Evolutionary conservation across 2,329 filamentous ascomycete species (phyloP).

Genomic region (Graphilbum ipis-grandicollis): DNA sequence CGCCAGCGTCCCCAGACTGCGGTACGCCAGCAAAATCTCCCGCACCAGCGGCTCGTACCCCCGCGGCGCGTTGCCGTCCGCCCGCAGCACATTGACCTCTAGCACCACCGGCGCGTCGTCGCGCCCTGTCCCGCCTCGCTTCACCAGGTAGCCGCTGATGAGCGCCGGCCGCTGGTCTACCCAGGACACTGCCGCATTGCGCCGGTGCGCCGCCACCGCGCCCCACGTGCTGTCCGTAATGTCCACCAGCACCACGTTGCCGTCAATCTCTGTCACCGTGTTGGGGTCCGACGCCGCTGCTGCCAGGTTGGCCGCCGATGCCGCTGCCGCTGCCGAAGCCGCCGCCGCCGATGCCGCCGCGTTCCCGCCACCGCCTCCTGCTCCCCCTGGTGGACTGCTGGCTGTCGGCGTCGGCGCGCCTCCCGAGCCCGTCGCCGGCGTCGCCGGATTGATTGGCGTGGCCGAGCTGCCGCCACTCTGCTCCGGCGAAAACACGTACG

Average conservation of each 20-base stretch:
- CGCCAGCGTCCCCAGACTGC: slow-evolving; percentile 51
- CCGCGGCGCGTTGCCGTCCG: slow-evolving; percentile 29
- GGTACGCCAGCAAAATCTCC: slow-evolving; percentile 54
- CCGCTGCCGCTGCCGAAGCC: slow-evolving; percentile 11
- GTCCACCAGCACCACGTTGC: slow-evolving; percentile 55
- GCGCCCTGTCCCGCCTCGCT: slow-evolving; percentile 35
- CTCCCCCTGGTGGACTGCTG: not conserved
- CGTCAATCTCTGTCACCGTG: slow-evolving; percentile 19
- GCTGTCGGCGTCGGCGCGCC: not conserved
- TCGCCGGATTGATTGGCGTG: slow-evolving; percentile 21
- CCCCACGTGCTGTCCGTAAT: slow-evolving; percentile 62
- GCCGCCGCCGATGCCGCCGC: not conserved
- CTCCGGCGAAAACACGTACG: slow-evolving; percentile 42
- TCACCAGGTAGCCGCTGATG: slow-evolving; percentile 48
- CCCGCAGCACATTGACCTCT: slow-evolving; percentile 47
- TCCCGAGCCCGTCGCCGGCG: not conserved
- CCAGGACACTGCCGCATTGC: slow-evolving; percentile 40
- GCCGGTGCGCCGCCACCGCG: slow-evolving; percentile 48
- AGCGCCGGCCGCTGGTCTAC: slow-evolving; percentile 39
- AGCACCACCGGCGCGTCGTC: slow-evolving; percentile 44
- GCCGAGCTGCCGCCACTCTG: slow-evolving; percentile 29
- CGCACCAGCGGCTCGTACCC: slow-evolving; percentile 46
- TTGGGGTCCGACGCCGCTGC: slow-evolving; percentile 17
- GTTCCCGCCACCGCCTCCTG: not conserved
- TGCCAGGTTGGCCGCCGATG: slow-evolving; percentile 8